A percentile compares a stretch with the other conserved stretches of the same genome.
Evolutionary conservation across 1,284 basidiomycete species (phyloP).

Genomic region (Cryptococcus amylolentus): DNA sequence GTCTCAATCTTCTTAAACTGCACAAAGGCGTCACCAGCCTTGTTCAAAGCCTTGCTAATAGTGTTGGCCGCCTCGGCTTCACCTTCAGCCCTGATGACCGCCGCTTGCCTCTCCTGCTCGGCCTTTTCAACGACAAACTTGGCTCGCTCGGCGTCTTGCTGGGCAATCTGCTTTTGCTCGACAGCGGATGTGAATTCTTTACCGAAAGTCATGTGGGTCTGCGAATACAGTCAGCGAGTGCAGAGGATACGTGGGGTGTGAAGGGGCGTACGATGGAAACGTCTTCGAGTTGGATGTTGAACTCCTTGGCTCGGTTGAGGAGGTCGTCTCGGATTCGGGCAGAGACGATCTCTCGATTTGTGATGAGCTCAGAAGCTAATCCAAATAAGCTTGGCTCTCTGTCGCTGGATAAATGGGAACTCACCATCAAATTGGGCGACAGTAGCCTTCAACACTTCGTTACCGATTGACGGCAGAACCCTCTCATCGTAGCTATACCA

Average conservation of each 20-base stretch:
- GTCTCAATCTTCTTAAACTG: slow-evolving; percentile 96
- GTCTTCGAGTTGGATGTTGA: slow-evolving; percentile 93
- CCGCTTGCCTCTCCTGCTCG: slow-evolving; percentile 97
- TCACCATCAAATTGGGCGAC: slow-evolving; percentile 92
- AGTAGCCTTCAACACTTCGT: slow-evolving; percentile 96
- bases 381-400: neutral
- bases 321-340: slow-evolving; percentile 92
- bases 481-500: slow-evolving; percentile 74
- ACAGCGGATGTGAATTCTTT: slow-evolving; percentile 70
- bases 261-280: slow-evolving; percentile 68
- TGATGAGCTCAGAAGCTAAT: slow-evolving; percentile 78
- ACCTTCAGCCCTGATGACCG: slow-evolving; percentile 96
- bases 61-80: slow-evolving; percentile 95
- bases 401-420: neutral
- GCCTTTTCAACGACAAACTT: slow-evolving; percentile 96
- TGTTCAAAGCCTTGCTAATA: slow-evolving; percentile 82
- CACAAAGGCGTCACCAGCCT: slow-evolving; percentile 93
- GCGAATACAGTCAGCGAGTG: neutral
- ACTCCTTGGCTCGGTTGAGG: slow-evolving; percentile 88
- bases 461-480: slow-evolving; percentile 80
- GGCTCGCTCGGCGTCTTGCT: slow-evolving; percentile 88
- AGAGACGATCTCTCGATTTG: slow-evolving; percentile 65
- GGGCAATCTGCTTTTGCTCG: slow-evolving; percentile 72
- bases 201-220: slow-evolving; percentile 56
- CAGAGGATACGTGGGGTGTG: neutral